Base-by-base conservation (phyloP, 83 land plant species). In the Picea mariana region DNA sequence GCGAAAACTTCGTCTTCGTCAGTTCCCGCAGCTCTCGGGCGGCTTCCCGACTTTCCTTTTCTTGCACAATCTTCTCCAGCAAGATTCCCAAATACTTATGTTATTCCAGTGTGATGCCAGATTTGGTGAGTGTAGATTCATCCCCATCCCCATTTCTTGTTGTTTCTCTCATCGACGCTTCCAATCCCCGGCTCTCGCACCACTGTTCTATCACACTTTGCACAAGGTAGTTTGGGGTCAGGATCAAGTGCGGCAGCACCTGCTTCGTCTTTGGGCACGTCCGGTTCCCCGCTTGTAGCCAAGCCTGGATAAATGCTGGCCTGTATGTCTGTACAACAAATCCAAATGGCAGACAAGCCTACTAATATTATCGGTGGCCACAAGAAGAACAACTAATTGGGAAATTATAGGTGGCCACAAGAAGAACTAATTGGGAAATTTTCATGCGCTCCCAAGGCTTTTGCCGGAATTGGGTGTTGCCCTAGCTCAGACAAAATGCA, bases 231-330 rank as follows among this genome's bases (percentile, higher is more conserved):
- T 95, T 95, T 5, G 98, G 96, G 13, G 88, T 89, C 44, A 93
- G 93, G 38, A 79, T 79, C 52, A 82, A 78, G 84, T 95, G 91
- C 16, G 90, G 86, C 7, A 95, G 88, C 26, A 93, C 91, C 87
- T 95, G 93, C 73, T 95, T 85, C 13, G 98, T 95, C 67, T 89
- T 78, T 21, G 98, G 96, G 88, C 96, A 95, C 12, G 89, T 92
- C 81, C 87, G 73, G 52, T 89, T 85, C 65, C 96, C 96, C 5
- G 89, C 82, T 21, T 87, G 89, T 20, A 96, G 85, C 96, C 95
- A 92, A 65, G 85, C 81, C 83, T 90, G 92, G n/a, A 96, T 93
- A 72, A 78, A 92, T 9, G 84, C 79, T 63, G 95, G 86, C 55
- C 92, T 92, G 80, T 85, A 96, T 7, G 96, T 93, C 89, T 96